Evolutionary conservation across 1,284 basidiomycete species (phyloP).

Genomic region (Ustanciosporium gigantosporum): DNA sequence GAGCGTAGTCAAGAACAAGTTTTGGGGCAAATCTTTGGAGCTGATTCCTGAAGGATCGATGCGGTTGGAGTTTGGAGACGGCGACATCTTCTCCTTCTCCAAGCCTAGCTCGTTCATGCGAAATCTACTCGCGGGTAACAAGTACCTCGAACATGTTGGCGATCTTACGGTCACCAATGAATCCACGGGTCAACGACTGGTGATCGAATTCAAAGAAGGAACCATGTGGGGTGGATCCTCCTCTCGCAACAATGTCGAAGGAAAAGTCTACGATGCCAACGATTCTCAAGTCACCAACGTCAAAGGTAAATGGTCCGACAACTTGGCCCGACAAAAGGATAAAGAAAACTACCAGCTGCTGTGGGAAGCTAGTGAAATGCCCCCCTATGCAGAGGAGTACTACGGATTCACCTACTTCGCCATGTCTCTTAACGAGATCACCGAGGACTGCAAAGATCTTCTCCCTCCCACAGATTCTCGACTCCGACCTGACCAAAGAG

Average conservation of each 20-base stretch:
- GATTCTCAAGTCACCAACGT: slow-evolving; percentile 33
- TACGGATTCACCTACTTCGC: slow-evolving; percentile 61
- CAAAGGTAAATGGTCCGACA: slow-evolving; percentile 57
- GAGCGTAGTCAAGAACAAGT: slow-evolving; percentile 60
- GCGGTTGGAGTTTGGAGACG: slow-evolving; percentile 53
- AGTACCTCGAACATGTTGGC: slow-evolving; percentile 60
- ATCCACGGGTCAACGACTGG: slow-evolving; percentile 38
- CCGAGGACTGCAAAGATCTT: slow-evolving; percentile 68
- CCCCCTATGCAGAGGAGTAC: slow-evolving; percentile 49
- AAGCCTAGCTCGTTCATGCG: slow-evolving; percentile 60
- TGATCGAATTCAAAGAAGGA: slow-evolving; percentile 58
- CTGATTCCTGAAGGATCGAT: slow-evolving; percentile 54
- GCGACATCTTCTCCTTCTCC: slow-evolving; percentile 49
- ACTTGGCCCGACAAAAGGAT: slow-evolving; percentile 41
- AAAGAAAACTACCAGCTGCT: slow-evolving; percentile 55
- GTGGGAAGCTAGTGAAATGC: slow-evolving; percentile 57
- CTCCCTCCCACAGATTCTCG: slow-evolving; percentile 84
- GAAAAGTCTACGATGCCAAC: slow-evolving; percentile 53
- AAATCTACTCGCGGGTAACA: slow-evolving; percentile 60
- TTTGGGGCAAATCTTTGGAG: slow-evolving; percentile 60
- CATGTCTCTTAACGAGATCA: slow-evolving; percentile 58
- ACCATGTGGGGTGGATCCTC: slow-evolving; percentile 52
- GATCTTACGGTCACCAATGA: slow-evolving; percentile 55
- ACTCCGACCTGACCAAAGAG: slow-evolving; percentile 79
- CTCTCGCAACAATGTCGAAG: slow-evolving; percentile 50